Evolutionary conservation across 2,329 filamentous ascomycete species (phyloP).

Genomic region (Apiospora hydei): DNA sequence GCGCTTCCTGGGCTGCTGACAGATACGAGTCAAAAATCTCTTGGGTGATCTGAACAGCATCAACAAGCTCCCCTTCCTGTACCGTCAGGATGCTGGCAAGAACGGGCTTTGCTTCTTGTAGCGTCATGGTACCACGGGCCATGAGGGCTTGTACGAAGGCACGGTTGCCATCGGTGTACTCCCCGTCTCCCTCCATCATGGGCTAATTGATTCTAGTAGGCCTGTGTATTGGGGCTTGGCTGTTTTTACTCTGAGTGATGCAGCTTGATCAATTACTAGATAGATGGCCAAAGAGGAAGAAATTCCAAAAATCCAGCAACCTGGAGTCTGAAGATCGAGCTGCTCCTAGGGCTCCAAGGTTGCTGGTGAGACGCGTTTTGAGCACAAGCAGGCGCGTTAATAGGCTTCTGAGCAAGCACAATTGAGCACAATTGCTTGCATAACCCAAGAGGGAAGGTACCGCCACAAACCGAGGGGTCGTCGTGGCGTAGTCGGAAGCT

Average conservation of each 20-base stretch:
- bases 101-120: conserved; percentile 74
- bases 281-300: too few relatives aligned
- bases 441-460: not conserved
- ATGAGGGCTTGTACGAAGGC: conserved; percentile 92
- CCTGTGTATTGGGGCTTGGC: not conserved
- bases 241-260: not conserved
- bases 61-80: conserved; percentile 40
- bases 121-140: conserved; percentile 78
- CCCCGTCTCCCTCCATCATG: conserved; percentile 26
- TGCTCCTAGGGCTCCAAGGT: not conserved
- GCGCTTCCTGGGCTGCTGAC: conserved; percentile 71
- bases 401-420: not conserved
- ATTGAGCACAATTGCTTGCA: not conserved
- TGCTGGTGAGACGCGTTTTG: conserved; percentile 21
- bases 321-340: not conserved
- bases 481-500: not conserved
- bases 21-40: conserved; percentile 75
- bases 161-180: conserved; percentile 68
- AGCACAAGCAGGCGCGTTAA: not conserved
- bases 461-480: not conserved
- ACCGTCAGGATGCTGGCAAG: conserved; percentile 78
- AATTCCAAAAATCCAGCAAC: not conserved
- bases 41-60: conserved; percentile 69
- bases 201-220: conserved; percentile 30
- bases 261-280: not conserved